These are phyloP conservation scores for Hymenoscyphus linearis DNA, from an alignment of 2,329 filamentous ascomycete species.

Conservation along the genomic window DNA sequence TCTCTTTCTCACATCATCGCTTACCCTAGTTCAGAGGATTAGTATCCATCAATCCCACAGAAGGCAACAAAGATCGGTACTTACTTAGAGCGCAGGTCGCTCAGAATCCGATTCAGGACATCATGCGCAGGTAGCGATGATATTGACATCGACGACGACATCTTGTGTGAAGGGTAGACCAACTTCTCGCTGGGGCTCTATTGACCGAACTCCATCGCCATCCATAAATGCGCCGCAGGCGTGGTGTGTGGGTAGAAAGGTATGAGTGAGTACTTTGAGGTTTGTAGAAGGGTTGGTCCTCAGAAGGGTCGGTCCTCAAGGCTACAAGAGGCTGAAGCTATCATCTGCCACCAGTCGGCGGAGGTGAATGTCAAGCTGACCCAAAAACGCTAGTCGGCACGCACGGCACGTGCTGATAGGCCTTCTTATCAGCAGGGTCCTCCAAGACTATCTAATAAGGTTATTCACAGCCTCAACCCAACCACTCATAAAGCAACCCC, in stretches of 20 bases:
- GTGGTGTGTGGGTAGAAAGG: constrained; percentile 2
- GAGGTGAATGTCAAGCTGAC: neutral
- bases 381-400: neutral
- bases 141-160: too few relatives aligned
- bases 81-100: constrained; percentile 30
- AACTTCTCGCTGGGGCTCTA: constrained; percentile 19
- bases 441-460: neutral
- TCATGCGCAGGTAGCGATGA: constrained; percentile 31
- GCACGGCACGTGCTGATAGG: neutral
- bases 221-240: constrained; percentile 21
- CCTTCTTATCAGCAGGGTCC: neutral
- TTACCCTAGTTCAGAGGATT: constrained; percentile 18
- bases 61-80: constrained; percentile 1
- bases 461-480: constrained; percentile 1
- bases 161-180: constrained; percentile 22
- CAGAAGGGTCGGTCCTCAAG: neutral
- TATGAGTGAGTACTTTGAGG: neutral
- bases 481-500: neutral
- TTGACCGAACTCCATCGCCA: constrained; percentile 21
- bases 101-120: constrained; percentile 28
- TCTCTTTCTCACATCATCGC: constrained; percentile 31
- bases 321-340: neutral
- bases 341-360: neutral
- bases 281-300: neutral
- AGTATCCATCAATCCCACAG: constrained; percentile 6